Evolutionary conservation across 2,329 filamentous ascomycete genomes (phyloP), one percentile per base, ranked within the genome.

Genomic region (Sclerotinia glacialis): DNA sequence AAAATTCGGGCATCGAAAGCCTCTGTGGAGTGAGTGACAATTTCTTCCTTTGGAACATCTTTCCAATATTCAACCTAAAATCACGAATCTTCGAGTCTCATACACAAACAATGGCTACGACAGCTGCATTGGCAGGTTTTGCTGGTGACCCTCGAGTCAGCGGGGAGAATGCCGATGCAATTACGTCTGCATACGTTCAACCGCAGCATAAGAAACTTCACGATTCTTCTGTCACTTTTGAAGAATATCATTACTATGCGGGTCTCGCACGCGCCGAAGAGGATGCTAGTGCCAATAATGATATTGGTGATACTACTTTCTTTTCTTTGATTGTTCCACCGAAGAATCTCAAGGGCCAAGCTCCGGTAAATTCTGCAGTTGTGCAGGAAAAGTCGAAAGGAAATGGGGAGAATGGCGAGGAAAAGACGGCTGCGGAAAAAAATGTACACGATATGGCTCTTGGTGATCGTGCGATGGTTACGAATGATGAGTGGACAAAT

Each of bases 401-500:
- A n/a, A 37, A n/a, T 11, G 23, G 46, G 2, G 53, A 65, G 31
- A 61, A 37, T 28, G 37, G 49, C 12, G 53, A 62, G 31, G 46
- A 67, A 18, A 66, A 63, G 18, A 50, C n/a, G 16, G 11, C 6
- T 1, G 26, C 23, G 1, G 46, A 50, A 23, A 59, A 7, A 28
- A 23, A 60, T 50, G 34, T 60, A n/a, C 63, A 60, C 42, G 44
- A 46, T 5, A 47, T 60, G 52, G 16, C 53, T 2, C 31, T 31
- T 26, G 53, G 26, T 5, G 63, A 47, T 60, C 52, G 60, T 54
- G 66, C 46, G 49, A 66, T 42, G 66, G 75, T 72, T 34, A 58
- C 64, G 1, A 69, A 79, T 21, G 77, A 79, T 6, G 81, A 83
- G 65, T 82, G 81, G 81, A 74, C 73, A 16, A 79, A 79, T 65